A percentile compares a stretch with the other conserved stretches of the same genome.
Conservation (phyloP, 495 filamentous ascomycete genomes). For the Geoglossum glabrum region DNA sequence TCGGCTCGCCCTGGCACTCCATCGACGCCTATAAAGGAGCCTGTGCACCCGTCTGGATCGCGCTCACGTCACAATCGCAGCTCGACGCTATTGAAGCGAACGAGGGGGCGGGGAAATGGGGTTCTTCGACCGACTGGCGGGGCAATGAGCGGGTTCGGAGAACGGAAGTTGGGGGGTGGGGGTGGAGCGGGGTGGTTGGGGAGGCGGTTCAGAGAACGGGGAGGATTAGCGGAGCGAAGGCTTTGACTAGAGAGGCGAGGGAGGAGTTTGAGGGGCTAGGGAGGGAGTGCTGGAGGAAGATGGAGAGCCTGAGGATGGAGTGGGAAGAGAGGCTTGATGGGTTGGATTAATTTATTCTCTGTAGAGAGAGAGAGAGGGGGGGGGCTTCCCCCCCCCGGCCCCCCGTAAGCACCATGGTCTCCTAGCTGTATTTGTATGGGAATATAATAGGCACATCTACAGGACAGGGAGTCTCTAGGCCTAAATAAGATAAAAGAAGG, state of each 20-base stretch:
- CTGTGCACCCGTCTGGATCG: slow-evolving; percentile 54
- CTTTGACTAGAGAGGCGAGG: slow-evolving; percentile 41
- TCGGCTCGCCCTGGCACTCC: slow-evolving; percentile 77
- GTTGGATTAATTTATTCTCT: not conserved
- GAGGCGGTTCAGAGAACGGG: slow-evolving; percentile 25
- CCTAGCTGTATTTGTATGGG: not conserved
- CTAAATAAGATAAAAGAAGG: too few species aligned
- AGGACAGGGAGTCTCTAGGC: too few species aligned
- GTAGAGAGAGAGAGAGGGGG: too few species aligned
- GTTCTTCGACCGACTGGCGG: slow-evolving; percentile 36
- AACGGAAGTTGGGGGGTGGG: slow-evolving; percentile 76
- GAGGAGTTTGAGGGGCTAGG: slow-evolving; percentile 59
- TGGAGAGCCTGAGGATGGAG: slow-evolving; percentile 58
- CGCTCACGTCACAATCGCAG: slow-evolving; percentile 41
- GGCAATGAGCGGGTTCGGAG: slow-evolving; percentile 41
- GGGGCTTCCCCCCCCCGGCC: too few species aligned
- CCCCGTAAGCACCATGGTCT: too few species aligned
- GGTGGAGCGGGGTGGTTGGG: slow-evolving; percentile 49
- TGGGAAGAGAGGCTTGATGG: slow-evolving; percentile 38
- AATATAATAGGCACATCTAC: too few species aligned
- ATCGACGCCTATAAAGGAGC: slow-evolving; percentile 60
- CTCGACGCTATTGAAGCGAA: slow-evolving; percentile 40
- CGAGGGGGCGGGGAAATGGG: slow-evolving; percentile 53
- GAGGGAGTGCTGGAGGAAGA: slow-evolving; percentile 52
- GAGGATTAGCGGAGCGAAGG: slow-evolving; percentile 27